These are phyloP conservation scores for Carex scoparia DNA, from an alignment of 176 grass and related monocot species.

Conservation along the genomic window DNA sequence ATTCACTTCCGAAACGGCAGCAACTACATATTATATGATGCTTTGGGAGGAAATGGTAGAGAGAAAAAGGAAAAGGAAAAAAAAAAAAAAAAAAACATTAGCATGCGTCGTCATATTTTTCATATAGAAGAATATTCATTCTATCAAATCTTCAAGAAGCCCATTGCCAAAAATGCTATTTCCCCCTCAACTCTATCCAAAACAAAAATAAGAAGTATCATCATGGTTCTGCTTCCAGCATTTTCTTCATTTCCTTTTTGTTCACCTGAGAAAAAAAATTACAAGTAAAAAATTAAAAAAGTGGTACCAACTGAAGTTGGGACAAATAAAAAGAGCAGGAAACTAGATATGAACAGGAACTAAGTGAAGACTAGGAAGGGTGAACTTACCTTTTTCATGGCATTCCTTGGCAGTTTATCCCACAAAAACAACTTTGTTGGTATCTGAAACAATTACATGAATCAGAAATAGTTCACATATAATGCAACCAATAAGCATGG, in stretches of 20 bases:
- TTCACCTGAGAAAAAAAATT: conserved; percentile 68
- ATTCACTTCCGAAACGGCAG: not conserved
- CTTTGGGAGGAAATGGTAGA: not conserved
- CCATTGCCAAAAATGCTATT: not conserved
- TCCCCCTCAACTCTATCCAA: not conserved
- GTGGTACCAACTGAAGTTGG: not conserved
- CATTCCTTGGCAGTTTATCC: conserved; percentile 95
- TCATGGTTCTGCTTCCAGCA: conserved; percentile 35
- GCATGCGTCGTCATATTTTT: not conserved
- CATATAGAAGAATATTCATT: not conserved
- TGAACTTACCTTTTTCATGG: conserved; percentile 83
- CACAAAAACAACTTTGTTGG: conserved; percentile 74
- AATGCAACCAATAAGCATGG: not conserved
- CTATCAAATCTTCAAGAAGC: not conserved
- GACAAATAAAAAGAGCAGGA: not conserved
- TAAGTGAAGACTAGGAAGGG: not conserved
- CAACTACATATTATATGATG: not conserved
- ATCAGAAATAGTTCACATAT: conserved; percentile 2
- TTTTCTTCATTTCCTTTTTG: conserved; percentile 86
- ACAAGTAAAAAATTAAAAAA: not conserved
- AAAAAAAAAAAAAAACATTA: not conserved
- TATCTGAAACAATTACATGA: conserved; percentile 45
- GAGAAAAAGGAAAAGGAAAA: too few species aligned
- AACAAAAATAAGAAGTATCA: conserved; percentile 6
- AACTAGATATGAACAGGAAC: not conserved